Evolutionary conservation across 768 basidiomycete genomes (phyloP).

Genomic region (Xerocomellus intermedius): DNA sequence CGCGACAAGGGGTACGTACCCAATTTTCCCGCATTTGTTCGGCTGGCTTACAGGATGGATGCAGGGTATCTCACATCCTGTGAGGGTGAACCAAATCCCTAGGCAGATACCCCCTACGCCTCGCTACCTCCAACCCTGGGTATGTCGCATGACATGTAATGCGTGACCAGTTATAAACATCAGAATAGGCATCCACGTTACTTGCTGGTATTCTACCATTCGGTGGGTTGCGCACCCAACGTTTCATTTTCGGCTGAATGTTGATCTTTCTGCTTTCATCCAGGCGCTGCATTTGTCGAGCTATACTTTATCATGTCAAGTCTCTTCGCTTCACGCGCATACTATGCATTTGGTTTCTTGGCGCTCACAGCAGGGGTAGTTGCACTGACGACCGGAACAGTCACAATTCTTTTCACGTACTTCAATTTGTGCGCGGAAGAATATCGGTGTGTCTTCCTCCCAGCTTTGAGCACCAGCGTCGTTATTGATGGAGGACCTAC

Average conservation of each 20-base stretch:
- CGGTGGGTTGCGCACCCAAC: slow-evolving; percentile 44
- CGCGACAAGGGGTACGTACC: slow-evolving; percentile 74
- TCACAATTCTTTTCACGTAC: slow-evolving; percentile 86
- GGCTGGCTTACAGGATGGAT: slow-evolving; percentile 8
- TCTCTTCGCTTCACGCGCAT: slow-evolving; percentile 87
- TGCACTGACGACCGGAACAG: slow-evolving; percentile 84
- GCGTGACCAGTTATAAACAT: slow-evolving; percentile 7
- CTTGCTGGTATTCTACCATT: slow-evolving; percentile 94
- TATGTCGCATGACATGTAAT: slow-evolving; percentile 33
- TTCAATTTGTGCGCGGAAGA: slow-evolving; percentile 94
- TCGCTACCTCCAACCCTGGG: slow-evolving; percentile 82
- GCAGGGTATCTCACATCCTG: slow-evolving; percentile 76
- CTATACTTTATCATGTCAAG: slow-evolving; percentile 89
- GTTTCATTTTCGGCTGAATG: slow-evolving; percentile 3
- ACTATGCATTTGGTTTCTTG: slow-evolving; percentile 96
- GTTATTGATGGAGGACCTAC: slow-evolving; percentile 1
- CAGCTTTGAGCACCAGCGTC: background rate
- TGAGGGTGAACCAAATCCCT: slow-evolving; percentile 89
- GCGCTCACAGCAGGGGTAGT: slow-evolving; percentile 84
- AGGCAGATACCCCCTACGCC: slow-evolving; percentile 92
- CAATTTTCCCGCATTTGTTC: background rate
- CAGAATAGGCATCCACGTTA: slow-evolving; percentile 58
- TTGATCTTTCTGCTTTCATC: background rate
- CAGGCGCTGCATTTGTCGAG: slow-evolving; percentile 94
- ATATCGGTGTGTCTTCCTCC: slow-evolving; percentile 58